phyloP scores from a whole-genome alignment of 805 yeast species.

The Ascoidea asiatica region DNA sequence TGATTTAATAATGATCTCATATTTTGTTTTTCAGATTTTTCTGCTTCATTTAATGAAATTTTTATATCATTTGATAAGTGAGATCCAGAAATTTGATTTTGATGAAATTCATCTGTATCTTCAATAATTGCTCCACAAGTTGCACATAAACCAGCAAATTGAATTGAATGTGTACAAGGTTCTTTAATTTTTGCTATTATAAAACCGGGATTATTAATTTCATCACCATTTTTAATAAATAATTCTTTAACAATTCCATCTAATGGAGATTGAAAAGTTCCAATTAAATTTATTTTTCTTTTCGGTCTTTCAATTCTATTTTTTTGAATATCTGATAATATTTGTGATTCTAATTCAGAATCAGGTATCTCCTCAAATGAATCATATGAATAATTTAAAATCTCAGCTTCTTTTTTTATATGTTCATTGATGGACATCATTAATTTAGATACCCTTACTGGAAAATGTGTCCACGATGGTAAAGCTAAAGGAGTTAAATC shows the following conservation, averaged over 20 bases:
- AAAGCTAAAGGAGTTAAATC: neutral
- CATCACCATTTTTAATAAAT: conserved; percentile 42
- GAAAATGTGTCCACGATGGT: neutral
- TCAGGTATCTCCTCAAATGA: neutral
- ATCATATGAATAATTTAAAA: neutral
- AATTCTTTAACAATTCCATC: conserved; percentile 52
- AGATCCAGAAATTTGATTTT: conserved; percentile 75
- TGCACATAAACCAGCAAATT: conserved; percentile 91
- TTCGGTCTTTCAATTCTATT: neutral
- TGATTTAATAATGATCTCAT: conserved; percentile 46
- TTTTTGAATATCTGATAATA: neutral
- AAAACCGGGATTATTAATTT: conserved; percentile 31
- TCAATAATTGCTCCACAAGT: conserved; percentile 74
- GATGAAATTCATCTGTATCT: conserved; percentile 56
- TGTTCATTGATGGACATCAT: neutral
- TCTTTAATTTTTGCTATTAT: conserved; percentile 50
- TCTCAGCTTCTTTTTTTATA: neutral
- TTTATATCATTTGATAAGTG: conserved; percentile 79
- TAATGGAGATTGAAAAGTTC: conserved; percentile 72
- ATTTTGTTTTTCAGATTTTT: conserved; percentile 58
- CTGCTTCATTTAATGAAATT: conserved; percentile 79
- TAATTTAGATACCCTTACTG: neutral
- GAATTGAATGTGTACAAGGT: conserved; percentile 86
- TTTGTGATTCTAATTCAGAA: neutral
- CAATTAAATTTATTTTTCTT: conserved; percentile 48